Conservation (phyloP, 2,329 filamentous ascomycete species). For the Fusarium duplospermum region DNA sequence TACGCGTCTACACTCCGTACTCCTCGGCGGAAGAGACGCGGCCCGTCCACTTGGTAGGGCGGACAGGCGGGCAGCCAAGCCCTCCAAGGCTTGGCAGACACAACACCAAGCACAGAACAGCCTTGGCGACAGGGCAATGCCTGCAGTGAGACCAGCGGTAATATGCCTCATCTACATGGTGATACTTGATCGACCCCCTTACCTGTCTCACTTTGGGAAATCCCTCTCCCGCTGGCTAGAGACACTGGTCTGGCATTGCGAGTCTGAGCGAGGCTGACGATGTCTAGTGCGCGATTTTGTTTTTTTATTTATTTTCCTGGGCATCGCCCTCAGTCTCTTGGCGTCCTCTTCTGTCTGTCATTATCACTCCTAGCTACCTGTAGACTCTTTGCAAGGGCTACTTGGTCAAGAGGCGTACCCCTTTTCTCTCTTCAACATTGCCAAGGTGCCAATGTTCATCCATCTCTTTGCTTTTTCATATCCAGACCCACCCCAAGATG, state of each 20-base stretch:
- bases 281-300: not conserved
- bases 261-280: not conserved
- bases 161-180: not conserved
- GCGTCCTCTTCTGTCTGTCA: not conserved
- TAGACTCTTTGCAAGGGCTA: not conserved
- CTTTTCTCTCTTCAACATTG: not conserved
- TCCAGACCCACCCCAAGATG: not conserved
- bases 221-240: not conserved
- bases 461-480: not conserved
- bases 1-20: not conserved
- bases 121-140: not conserved
- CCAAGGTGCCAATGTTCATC: not conserved
- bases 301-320: not conserved
- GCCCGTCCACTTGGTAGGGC: not conserved
- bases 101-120: not conserved
- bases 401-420: not conserved
- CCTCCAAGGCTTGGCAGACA: not conserved
- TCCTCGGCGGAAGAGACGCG: not conserved
- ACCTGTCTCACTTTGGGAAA: not conserved
- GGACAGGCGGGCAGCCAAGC: not conserved
- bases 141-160: not conserved
- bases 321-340: not conserved
- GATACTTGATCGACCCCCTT: not conserved
- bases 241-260: not conserved
- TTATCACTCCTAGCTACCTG: not conserved